phyloP scores from a whole-genome alignment of 345 rosid genomes.

The Euphorbia lathyris region DNA sequence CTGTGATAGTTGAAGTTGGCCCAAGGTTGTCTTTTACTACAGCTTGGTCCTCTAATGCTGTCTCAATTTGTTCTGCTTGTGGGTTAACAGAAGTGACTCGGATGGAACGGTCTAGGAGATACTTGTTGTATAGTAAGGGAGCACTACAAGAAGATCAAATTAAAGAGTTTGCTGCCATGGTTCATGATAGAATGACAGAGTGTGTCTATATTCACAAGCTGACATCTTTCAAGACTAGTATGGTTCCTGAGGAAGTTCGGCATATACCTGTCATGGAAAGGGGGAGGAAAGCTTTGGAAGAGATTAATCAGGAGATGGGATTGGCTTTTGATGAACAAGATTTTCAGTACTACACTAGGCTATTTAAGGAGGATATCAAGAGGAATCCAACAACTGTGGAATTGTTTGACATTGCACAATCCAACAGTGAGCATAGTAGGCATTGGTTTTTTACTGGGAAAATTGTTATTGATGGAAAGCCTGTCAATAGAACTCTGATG shows the following conservation, averaged over 20 bases:
- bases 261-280: slow-evolving; percentile 78
- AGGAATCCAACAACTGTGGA: slow-evolving; percentile 87
- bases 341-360: slow-evolving; percentile 73
- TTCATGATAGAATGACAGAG: slow-evolving; percentile 92
- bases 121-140: slow-evolving; percentile 59
- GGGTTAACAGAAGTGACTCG: slow-evolving; percentile 74
- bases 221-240: slow-evolving; percentile 62
- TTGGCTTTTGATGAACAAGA: slow-evolving; percentile 95
- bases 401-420: slow-evolving; percentile 90
- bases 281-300: slow-evolving; percentile 80
- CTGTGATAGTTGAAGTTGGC: too few species aligned
- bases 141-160: slow-evolving; percentile 50
- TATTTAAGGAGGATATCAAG: slow-evolving; percentile 68
- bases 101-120: slow-evolving; percentile 85
- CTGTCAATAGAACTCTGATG: slow-evolving; percentile 78
- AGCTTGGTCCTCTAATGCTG: slow-evolving; percentile 93
- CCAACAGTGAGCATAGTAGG: slow-evolving; percentile 90
- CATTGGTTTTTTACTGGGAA: slow-evolving; percentile 97
- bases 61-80: slow-evolving; percentile 74
- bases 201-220: slow-evolving; percentile 60
- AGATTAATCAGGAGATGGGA: slow-evolving; percentile 89
- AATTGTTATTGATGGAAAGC: slow-evolving; percentile 79
- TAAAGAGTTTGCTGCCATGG: slow-evolving; percentile 69
- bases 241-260: slow-evolving; percentile 67
- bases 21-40: slow-evolving; percentile 87